Percentiles rank a stretch among this genome's conserved stretches.
phyloP scores from a whole-genome alignment of 345 rosid genomes.

The Boechera stricta region DNA sequence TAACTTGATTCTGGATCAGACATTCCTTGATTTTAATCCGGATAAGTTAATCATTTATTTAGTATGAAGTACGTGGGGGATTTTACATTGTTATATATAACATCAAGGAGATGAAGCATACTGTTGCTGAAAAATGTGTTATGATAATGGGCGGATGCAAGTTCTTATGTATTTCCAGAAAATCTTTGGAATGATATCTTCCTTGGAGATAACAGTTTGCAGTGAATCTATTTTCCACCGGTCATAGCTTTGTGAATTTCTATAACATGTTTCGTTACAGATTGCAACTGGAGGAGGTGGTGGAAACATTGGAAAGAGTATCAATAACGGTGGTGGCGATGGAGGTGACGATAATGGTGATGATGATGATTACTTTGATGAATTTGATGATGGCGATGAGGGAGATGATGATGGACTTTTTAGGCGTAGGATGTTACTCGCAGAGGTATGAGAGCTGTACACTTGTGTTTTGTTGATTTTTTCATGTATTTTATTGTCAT shows the following conservation, averaged over 20 bases:
- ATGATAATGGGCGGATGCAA: no score
- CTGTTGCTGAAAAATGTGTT: no score
- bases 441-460: constrained; percentile 64
- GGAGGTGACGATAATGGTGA: constrained; percentile 97
- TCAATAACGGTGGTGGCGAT: constrained; percentile 89
- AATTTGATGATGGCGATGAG: constrained; percentile 87
- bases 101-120: no score
- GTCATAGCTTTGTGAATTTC: constrained; percentile 18
- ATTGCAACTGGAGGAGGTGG: constrained; percentile 91
- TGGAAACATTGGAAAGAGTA: constrained; percentile 87
- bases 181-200: neutral
- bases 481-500: constrained; percentile 6
- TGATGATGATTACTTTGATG: constrained; percentile 93
- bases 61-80: neutral
- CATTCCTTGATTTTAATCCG: neutral
- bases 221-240: constrained; percentile 14
- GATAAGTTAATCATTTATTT: constrained; percentile 4
- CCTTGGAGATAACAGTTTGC: constrained; percentile 12
- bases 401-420: constrained; percentile 94
- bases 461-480: constrained; percentile 6
- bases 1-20: no score
- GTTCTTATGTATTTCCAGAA: no score
- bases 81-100: no score
- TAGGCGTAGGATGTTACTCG: constrained; percentile 75
- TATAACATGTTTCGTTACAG: constrained; percentile 54